Base-by-base conservation (phyloP, 768 basidiomycete genomes). In the Kwoniella shandongensis region DNA sequence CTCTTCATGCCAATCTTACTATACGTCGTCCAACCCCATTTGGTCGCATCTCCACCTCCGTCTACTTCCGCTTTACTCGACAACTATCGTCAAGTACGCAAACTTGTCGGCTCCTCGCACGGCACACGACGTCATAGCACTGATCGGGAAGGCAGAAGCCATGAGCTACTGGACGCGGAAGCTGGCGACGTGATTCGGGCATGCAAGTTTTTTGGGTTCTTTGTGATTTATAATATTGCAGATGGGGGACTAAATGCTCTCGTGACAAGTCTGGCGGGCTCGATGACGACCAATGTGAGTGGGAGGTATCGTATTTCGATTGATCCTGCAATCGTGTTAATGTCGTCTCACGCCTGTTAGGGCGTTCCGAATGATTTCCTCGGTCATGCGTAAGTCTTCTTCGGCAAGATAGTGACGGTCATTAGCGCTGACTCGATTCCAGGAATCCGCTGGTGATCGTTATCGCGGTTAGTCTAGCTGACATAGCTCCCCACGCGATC, bases 351-450 rank as follows among this genome's bases (percentile, higher is more conserved):
- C n/a, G n/a, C n/a, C n/a, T n/a, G 4, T 25, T 35, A 63, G 62
- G 62, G 57, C 12, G 52, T 63, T 32, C 73, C 75, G 1, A 74
- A 76, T 57, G 74, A 74, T 53, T 59, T 73, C 11, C 54, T 71
- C 8, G 49, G 53, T 17, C 45, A 45, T 47, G 62, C 62, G 62
- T 63, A 26, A 51, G 62, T 51, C 1, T 4, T 32, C 32, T n/a
- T n/a, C n/a, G n/a, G n/a, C n/a, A n/a, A n/a, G n/a, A n/a, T n/a
- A n/a, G n/a, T n/a, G n/a, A n/a, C n/a, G n/a, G n/a, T n/a, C n/a
- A n/a, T n/a, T 44, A 36, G 23, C 15, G 15, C 32, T 53, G 40
- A 53, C 6, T 32, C 10, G 17, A 44, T 35, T 45, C 5, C 44
- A 61, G 59, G 4, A 61, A 61, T 35, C 59, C 59, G 18, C 22